phyloP scores from a whole-genome alignment of 2,329 filamentous ascomycete species.

The Fusarium acutatum region DNA sequence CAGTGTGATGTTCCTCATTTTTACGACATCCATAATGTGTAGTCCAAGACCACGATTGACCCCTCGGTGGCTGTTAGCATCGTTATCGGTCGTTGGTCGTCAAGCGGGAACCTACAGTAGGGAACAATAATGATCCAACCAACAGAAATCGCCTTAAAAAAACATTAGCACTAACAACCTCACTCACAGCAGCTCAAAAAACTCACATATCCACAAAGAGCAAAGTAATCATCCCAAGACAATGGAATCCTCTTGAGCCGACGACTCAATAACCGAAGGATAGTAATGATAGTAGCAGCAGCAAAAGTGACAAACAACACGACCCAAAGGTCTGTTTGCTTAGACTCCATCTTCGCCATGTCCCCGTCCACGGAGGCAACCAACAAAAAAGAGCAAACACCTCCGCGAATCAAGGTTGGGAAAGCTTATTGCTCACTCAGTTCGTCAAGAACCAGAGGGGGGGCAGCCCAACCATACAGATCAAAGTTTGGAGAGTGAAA shows the following conservation, averaged over 20 bases:
- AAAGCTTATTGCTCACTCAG: background rate
- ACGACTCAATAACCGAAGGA: conserved; percentile 26
- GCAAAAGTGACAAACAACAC: conserved; percentile 29
- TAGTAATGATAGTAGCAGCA: conserved; percentile 24
- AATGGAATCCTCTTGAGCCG: conserved; percentile 21
- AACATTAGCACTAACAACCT: background rate
- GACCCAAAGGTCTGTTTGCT: conserved; percentile 22
- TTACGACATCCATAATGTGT: conserved; percentile 5
- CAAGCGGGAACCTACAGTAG: conserved; percentile 6
- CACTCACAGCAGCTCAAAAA: no score
- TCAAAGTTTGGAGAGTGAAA: background rate
- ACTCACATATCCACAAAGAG: conserved; percentile 26
- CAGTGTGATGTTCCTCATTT: background rate
- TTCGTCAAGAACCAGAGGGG: conserved; percentile 3
- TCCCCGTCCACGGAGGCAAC: background rate
- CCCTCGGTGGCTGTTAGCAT: conserved; percentile 17
- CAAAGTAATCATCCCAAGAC: conserved; percentile 36
- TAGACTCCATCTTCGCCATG: conserved; percentile 11
- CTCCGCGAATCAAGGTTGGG: background rate
- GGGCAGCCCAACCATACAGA: background rate
- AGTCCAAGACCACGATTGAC: conserved; percentile 24
- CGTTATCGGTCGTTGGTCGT: no score
- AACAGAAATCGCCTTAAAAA: conserved; percentile 11
- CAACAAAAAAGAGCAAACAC: background rate
- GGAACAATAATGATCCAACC: conserved; percentile 31